These are phyloP conservation scores for Spergularia azorica DNA, from an alignment of 179 eudicot genomes.

Conservation along the genomic window DNA sequence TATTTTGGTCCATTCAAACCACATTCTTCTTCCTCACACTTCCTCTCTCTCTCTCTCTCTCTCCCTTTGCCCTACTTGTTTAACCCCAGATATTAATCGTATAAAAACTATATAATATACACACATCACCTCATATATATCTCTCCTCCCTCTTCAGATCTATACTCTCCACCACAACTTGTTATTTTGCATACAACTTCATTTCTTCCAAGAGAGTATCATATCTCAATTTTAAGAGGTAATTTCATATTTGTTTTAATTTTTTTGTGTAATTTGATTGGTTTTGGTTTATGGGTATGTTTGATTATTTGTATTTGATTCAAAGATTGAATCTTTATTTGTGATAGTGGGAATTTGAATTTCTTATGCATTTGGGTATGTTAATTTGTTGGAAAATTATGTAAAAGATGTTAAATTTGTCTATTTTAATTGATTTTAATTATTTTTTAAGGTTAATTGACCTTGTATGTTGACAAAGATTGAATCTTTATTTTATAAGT, in stretches of 20 bases:
- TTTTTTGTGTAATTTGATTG: conserved; percentile 5
- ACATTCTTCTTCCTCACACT: conserved; percentile 6
- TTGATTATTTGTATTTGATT: neutral
- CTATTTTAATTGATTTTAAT: neutral
- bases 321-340: conserved; percentile 10
- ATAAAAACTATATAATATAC: neutral
- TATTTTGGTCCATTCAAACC: conserved; percentile 17
- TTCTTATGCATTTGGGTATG: too few species aligned
- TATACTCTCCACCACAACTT: neutral
- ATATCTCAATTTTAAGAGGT: conserved; percentile 19
- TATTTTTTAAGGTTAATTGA: neutral
- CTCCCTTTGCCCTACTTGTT: neutral
- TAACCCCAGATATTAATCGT: neutral
- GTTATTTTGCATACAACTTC: neutral
- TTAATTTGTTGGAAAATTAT: neutral
- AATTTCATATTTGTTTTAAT: conserved; percentile 5
- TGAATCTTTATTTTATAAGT: neutral
- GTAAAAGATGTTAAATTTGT: neutral
- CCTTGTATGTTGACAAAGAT: neutral
- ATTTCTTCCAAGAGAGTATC: neutral
- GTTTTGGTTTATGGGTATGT: neutral
- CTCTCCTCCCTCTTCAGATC: conserved; percentile 1
- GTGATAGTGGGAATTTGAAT: neutral
- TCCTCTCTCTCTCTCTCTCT: neutral
- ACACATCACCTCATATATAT: neutral